Base-by-base conservation (phyloP, 1,284 basidiomycete genomes). In the Cutaneotrichosporon mucoides region DNA sequence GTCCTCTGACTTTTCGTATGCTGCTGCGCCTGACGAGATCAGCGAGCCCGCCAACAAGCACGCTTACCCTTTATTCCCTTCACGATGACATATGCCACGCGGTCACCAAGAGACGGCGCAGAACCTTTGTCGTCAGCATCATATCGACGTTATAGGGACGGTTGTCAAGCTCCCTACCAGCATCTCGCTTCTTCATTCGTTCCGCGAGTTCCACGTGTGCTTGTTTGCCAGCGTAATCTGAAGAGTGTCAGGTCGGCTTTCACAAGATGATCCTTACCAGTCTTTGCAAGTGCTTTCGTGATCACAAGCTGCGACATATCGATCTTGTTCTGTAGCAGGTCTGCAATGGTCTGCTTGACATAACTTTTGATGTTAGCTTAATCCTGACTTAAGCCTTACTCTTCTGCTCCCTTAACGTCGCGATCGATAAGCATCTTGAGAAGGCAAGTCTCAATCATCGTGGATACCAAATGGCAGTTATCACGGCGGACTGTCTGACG, bases 221-320 rank as follows among this genome's bases (percentile, higher is more conserved):
- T 77, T 97, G 93, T 76, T 95, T 98, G 9, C 84, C 73, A 3
- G 76, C 72, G 49, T 76, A 74, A 43, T 77, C 73, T 66, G 48
- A 3, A 4, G 44, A 34, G 5, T 11, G 6, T 9, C n/a, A 6
- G 43, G 41, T 15, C 33, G 12, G 43, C 40, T n/a, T 11, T 16
- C 54, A 16, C n/a, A 45, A 40, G 0, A 15, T 6, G 10, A 5
- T 6, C 76, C 84, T 56, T 61, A 89, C 88, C 87, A 43, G 85
- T 82, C 79, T 97, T 98, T 0, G 94, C 82, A 13, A 97, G 81
- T 0, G 94, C 94, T 72, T 98, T 98, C 6, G 93, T 97, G 70
- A 98, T 98, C 69, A 98, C 93, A 15, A 98, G 83, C 72, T 97
- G 93, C 7, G 93, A 96, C 89, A 98, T 93, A 75, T 98, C 93